Conservation (phyloP, 441 rosid species). For the Croton laevigatus region DNA sequence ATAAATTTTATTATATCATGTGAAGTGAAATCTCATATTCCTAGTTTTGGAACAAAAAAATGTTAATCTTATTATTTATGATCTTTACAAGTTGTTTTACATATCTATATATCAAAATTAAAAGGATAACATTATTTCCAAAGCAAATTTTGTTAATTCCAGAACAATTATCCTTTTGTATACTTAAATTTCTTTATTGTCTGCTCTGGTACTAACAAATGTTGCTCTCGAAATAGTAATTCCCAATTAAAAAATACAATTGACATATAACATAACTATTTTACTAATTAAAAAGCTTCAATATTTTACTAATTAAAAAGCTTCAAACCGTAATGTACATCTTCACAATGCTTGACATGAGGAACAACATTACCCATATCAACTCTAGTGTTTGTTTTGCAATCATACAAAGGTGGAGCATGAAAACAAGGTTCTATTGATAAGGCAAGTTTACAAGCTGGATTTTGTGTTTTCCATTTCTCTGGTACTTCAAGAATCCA, state of each 20-base stretch:
- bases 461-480: conserved; percentile 36
- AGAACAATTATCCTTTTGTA: no score
- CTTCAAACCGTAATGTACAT: conserved; percentile 70
- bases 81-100: no score
- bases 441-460: conserved; percentile 51
- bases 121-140: no score
- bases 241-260: neutral
- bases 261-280: neutral
- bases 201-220: no score
- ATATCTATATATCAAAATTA: neutral
- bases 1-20: no score
- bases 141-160: no score
- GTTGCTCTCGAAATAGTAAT: no score
- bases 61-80: no score
- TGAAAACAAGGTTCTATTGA: conserved; percentile 73
- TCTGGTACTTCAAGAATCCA: conserved; percentile 63
- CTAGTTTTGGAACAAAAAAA: no score
- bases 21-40: no score
- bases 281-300: neutral
- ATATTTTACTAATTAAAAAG: conserved; percentile 24
- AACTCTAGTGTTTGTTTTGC: conserved; percentile 36
- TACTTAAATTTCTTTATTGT: no score
- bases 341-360: conserved; percentile 71
- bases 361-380: conserved; percentile 47
- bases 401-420: conserved; percentile 43